Base-by-base conservation (phyloP, 1,284 basidiomycete genomes). In the Kalmanozyma brasiliensis region DNA sequence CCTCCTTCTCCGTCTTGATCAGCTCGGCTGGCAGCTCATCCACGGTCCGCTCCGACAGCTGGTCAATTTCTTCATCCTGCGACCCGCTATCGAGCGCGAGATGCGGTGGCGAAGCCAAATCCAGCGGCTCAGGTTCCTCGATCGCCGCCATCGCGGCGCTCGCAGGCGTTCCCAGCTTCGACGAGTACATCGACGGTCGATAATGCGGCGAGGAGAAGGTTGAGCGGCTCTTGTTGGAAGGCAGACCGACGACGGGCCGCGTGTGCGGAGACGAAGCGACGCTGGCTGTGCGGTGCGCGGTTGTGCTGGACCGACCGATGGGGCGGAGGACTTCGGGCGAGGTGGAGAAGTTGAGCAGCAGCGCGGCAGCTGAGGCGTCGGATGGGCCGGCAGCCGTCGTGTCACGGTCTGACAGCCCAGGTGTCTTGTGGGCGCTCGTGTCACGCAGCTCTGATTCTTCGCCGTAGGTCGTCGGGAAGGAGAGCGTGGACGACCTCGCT, bases 281-380 rank as follows among this genome's bases (percentile, higher is more conserved):
- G 14, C 26, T 29, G 10, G 40, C 29, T 3, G 42, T 20, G 17
- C 55, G 46, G 19, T 51, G 22, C 0, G 57, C 23, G 14, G 40
- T 47, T 23, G 23, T 47, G 23, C 34, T 37, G 8, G 26, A 3
- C 24, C 42, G 32, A n/a, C 47, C 49, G 17, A 67, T 37, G 3
- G 72, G 68, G 10, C 72, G 55, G 3, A 74, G 30, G 13, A 74
- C 67, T 49, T 76, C 73, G 4, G 73, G 73, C 10, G 63, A 67
- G 20, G 73, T 73, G 26, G 59, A 64, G 20, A 76, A 70, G 45
- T 66, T 60, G 40, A 76, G 56, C 16, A 76, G 34, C 6, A 76
- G 57, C 13, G 40, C 55, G 1, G 71, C 73, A 2, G 67, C 67
- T 1, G 55, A 49, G n/a, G 58, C 53, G 17, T 63, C 59, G 23